Evolutionary conservation across 768 basidiomycete genomes (phyloP), one percentile per base, ranked within the genome.

Genomic region (Russula griseocarnosa): DNA sequence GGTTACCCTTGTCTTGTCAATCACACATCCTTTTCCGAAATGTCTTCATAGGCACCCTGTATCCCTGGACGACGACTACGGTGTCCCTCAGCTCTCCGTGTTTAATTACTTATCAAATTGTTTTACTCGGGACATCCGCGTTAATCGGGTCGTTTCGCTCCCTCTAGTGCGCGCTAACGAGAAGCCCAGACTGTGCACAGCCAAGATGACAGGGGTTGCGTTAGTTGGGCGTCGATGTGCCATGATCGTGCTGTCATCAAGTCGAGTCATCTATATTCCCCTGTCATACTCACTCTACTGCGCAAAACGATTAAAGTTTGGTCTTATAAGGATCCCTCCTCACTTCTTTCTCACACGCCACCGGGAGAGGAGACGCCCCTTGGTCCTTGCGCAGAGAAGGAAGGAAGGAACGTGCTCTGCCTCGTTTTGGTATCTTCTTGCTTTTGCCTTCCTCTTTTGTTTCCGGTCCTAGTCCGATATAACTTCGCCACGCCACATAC

Each of bases 221-320:
- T 40, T 60, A 56, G 50, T 46, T 55, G 59, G 59, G 64, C 64
- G 64, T 50, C 64, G 64, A 65, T 65, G 53, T 57, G 55, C 60
- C 59, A 60, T 65, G 64, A 65, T 57, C 40, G 30, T 44, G 44
- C 42, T 47, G 57, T 63, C 51, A 62, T 46, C 44, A 10, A 44
- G 34, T 51, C 50, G 22, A n/a, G n/a, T 51, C 5, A 9, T 9
- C 26, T 3, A 6, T 44, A 16, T 34, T 5, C 28, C 28, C 28
- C 28, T 28, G 28, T 28, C 28, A 30, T 6, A 30, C 42, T 20
- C 38, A 40, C 13, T 28, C n/a, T 24, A 10, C 44, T 22, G 55
- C 42, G 58, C 55, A 26, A 42, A 36, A 14, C 10, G 34, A 59
- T 64, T 64, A 63, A 63, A 36, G 62, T 63, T 63, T 22, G 47